Percentiles rank a stretch among this genome's conserved stretches.
These are phyloP conservation scores for Porphyra umbilicalis DNA, from an alignment of 31 red algal species.

Conservation along the genomic window DNA sequence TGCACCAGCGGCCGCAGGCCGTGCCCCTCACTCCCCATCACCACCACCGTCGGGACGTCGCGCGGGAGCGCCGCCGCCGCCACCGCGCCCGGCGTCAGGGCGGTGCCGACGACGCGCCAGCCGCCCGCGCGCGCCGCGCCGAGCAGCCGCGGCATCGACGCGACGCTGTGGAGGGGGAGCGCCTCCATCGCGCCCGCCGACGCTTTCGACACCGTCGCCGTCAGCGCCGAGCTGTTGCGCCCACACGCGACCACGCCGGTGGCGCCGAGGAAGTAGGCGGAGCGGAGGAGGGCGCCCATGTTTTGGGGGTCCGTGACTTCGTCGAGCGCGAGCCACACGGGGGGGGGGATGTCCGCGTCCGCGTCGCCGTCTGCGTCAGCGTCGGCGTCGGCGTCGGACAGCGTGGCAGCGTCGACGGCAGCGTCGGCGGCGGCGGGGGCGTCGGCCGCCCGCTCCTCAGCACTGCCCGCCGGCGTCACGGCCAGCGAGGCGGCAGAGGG, in stretches of 20 bases:
- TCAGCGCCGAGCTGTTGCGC: constrained; percentile 49
- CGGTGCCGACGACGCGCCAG: constrained; percentile 69
- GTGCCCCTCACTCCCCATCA: constrained; percentile 85
- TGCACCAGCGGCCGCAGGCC: constrained; percentile 79
- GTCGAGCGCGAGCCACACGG: constrained; percentile 73
- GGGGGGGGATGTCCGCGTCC: too few relatives aligned
- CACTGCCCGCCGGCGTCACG: background rate
- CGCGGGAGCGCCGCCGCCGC: constrained; percentile 5
- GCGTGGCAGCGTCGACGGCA: background rate
- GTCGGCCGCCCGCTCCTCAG: background rate
- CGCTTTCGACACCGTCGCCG: constrained; percentile 65
- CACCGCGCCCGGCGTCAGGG: constrained; percentile 11
- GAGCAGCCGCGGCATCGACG: constrained; percentile 62
- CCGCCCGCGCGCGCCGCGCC: constrained; percentile 21
- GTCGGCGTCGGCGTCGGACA: too few relatives aligned
- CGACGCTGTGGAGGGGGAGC: constrained; percentile 32
- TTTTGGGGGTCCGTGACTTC: constrained; percentile 90
- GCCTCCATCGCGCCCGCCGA: constrained; percentile 80
- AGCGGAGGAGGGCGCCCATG: constrained; percentile 66
- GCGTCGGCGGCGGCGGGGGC: background rate
- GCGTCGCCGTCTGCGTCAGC: background rate
- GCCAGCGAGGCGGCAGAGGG: background rate
- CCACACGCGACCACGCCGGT: constrained; percentile 59
- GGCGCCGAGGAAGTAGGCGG: constrained; percentile 72
- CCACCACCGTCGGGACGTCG: constrained; percentile 51